Evolutionary conservation across 2,329 filamentous ascomycete species (phyloP), one percentile per base, ranked within the genome.

Genomic region (Alternaria ventricosa): DNA sequence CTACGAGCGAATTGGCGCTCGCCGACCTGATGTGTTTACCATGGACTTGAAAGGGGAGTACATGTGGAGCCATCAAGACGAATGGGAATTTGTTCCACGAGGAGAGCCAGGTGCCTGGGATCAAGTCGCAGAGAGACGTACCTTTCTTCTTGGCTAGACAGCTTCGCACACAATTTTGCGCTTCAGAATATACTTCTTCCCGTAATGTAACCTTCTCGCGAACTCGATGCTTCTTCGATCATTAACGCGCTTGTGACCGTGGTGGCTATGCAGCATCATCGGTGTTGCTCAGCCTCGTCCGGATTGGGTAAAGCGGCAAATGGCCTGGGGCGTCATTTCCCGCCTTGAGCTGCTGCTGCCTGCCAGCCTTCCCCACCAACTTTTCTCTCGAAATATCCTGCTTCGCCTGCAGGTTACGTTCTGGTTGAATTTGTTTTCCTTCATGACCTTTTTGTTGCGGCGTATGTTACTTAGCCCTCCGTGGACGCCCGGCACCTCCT

Each of bases 11-110:
- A 11, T 41, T 2, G 36, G 36, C 5, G 4, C 5, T 3, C 18
- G 15, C 8, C 0, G 0, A 0, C 4, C 8, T 10, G 0, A 5
- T 1, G 4, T 41, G 15, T 41, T 5, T 41, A 10, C 33, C 2
- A n/a, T 41, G 2, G 8, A n/a, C 33, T 9, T 0, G 15, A 4
- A 41, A n/a, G 33, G 33, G n/a, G 4, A n/a, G 4, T n/a, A 41
- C 9, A 5, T 4, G 9, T n/a, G 0, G 13, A 4, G 4, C 30
- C 3, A 4, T 0, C 0, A 1, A 2, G 15, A n/a, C 33, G 1
- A 1, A 1, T 41, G 36, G 15, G 36, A 41, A 18, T 10, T 41
- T 3, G 9, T 41, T 5, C 36, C 36, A 41, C n/a, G 1, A 2
- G 36, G 36, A 6, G 36, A 41, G 9, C 15, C 15, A 41, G 36